phyloP scores from a whole-genome alignment of 169 alveolate species.

The Theileria orientalis region DNA sequence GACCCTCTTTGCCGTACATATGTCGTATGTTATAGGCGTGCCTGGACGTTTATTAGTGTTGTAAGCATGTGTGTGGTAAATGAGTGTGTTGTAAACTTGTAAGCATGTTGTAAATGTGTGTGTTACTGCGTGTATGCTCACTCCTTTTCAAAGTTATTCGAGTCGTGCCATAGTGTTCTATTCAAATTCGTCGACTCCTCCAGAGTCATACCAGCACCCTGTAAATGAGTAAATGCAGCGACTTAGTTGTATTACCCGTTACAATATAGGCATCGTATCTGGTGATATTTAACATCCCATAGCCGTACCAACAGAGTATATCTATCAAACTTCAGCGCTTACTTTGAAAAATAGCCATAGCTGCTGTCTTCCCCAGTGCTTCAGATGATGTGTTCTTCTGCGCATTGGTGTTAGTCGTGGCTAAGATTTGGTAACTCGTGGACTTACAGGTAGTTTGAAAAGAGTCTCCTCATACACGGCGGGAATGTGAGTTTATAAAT shows the following conservation, averaged over 20 bases:
- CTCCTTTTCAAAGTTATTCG: constrained; percentile 84
- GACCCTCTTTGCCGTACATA: constrained; percentile 93
- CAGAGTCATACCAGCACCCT: constrained; percentile 86
- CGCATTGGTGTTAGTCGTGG: background rate
- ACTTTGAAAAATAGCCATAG: constrained; percentile 85
- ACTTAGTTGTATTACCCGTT: background rate
- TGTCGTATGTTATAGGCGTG: constrained; percentile 90
- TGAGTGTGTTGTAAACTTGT: background rate
- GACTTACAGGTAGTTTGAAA: constrained; percentile 77
- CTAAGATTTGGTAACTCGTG: background rate
- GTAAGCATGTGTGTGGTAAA: background rate
- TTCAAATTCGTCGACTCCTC: constrained; percentile 83
- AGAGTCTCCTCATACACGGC: constrained; percentile 88
- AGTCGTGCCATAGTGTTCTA: constrained; percentile 83
- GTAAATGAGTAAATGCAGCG: background rate
- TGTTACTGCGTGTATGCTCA: background rate
- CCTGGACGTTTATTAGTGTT: constrained; percentile 13
- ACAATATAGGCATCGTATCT: background rate
- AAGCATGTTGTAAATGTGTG: background rate
- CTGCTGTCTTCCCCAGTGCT: constrained; percentile 87
- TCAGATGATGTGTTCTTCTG: constrained; percentile 71
- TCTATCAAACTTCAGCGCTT: background rate
- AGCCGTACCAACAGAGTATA: background rate
- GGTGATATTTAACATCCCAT: background rate
- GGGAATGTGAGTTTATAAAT: constrained; percentile 83